These are phyloP conservation scores for Porodaedalea pini DNA, from an alignment of 1,284 basidiomycete genomes.

Conservation along the genomic window DNA sequence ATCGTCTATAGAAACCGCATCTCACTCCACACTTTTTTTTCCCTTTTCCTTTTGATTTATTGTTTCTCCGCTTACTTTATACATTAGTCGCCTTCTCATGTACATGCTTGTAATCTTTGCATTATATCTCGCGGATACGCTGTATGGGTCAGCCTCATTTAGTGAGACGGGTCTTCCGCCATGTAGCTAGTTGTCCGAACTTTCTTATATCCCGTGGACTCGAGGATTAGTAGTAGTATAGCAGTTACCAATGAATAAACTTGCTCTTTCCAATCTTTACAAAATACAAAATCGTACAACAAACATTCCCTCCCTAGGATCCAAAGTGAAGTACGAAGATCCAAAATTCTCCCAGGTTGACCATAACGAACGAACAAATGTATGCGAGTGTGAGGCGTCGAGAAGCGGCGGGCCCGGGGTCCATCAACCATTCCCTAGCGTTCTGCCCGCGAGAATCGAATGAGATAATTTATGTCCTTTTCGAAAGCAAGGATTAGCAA, in stretches of 20 bases:
- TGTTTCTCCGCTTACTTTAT: not conserved
- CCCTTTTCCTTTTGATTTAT: not conserved
- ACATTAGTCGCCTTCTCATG: slow-evolving; percentile 3
- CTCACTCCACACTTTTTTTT: not conserved
- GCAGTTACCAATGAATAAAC: not conserved
- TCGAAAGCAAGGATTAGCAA: not conserved
- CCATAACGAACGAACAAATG: no score
- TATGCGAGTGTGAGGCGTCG: no score
- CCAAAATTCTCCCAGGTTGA: no score
- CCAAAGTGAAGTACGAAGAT: no score
- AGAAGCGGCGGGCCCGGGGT: no score
- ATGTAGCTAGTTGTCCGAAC: not conserved
- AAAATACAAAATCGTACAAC: not conserved
- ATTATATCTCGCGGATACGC: slow-evolving; percentile 3
- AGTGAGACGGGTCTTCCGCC: not conserved
- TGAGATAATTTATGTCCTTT: slow-evolving; percentile 3
- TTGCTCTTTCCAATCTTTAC: not conserved
- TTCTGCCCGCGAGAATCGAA: not conserved
- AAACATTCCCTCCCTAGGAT: no score
- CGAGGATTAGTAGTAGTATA: not conserved
- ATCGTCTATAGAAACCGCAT: slow-evolving; percentile 8
- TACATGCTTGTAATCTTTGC: not conserved
- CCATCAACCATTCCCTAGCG: not conserved
- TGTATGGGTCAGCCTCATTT: no score
- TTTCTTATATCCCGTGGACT: not conserved